Evolutionary conservation across 208 protist species (phyloP).

Genomic region (Leishmania gerbilli): DNA sequence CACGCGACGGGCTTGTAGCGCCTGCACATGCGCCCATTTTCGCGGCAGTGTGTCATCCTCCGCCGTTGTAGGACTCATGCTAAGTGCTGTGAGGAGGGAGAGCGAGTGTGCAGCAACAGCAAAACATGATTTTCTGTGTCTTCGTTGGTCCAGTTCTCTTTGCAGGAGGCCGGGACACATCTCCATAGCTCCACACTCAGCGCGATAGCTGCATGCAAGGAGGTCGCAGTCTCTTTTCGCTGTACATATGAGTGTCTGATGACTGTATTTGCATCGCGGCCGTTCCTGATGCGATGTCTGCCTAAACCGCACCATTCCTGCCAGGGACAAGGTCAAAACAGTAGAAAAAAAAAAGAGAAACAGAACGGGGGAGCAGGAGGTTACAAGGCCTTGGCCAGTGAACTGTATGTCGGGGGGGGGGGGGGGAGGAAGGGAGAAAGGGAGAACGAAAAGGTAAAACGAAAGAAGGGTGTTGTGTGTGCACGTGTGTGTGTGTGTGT

Average conservation of each 20-base stretch:
- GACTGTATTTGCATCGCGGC: neutral
- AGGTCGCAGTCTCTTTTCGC: neutral
- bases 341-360: neutral
- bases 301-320: neutral
- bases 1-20: neutral
- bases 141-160: neutral
- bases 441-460: neutral
- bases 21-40: neutral
- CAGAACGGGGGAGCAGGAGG: neutral
- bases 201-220: neutral
- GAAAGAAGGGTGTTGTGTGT: neutral
- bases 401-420: too few relatives aligned
- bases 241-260: neutral
- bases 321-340: neutral
- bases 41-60: neutral
- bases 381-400: neutral
- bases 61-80: neutral
- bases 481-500: neutral
- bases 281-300: neutral
- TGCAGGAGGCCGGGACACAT: neutral
- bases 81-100: neutral
- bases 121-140: neutral
- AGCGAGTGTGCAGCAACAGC: neutral
- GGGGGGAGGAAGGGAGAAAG: too few relatives aligned
- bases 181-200: neutral